These are phyloP conservation scores for Coemansia sp. DNA, from an alignment of 192 early-diverging fungal genomes.

Conservation along the genomic window DNA sequence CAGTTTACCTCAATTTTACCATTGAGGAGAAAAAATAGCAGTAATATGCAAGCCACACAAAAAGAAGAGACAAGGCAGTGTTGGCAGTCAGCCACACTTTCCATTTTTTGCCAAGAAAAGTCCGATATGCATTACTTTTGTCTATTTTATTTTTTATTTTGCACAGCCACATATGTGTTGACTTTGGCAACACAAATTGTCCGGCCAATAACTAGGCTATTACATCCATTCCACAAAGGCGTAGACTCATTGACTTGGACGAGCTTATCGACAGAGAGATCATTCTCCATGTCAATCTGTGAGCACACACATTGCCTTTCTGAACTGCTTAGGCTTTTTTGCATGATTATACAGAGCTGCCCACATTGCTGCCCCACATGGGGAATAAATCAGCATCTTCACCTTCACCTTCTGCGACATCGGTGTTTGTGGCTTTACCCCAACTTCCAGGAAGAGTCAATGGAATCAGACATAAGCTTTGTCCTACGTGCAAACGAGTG, in stretches of 20 bases:
- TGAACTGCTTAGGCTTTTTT: conserved; percentile 31
- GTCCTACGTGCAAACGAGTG: conserved; percentile 22
- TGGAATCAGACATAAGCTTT: conserved; percentile 48
- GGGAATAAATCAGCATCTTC: no score
- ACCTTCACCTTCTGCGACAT: background rate
- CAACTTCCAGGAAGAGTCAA: background rate
- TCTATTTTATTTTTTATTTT: background rate
- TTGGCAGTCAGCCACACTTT: no score
- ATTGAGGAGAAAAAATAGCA: no score
- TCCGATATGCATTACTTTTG: no score
- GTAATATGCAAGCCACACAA: no score
- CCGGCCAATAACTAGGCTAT: conserved; percentile 26
- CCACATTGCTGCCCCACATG: no score
- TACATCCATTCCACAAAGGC: conserved; percentile 35
- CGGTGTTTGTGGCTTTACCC: background rate
- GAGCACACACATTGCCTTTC: conserved; percentile 43
- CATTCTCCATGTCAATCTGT: conserved; percentile 17
- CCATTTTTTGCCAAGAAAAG: no score
- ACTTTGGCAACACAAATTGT: conserved; percentile 23
- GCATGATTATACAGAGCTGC: no score
- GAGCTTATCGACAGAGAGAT: conserved; percentile 22
- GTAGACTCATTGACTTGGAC: conserved; percentile 15
- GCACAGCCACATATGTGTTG: background rate
- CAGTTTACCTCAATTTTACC: no score
- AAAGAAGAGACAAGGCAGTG: no score